Evolutionary conservation across 2,329 filamentous ascomycete species (phyloP).

Genomic region (Aspergillus latus): DNA sequence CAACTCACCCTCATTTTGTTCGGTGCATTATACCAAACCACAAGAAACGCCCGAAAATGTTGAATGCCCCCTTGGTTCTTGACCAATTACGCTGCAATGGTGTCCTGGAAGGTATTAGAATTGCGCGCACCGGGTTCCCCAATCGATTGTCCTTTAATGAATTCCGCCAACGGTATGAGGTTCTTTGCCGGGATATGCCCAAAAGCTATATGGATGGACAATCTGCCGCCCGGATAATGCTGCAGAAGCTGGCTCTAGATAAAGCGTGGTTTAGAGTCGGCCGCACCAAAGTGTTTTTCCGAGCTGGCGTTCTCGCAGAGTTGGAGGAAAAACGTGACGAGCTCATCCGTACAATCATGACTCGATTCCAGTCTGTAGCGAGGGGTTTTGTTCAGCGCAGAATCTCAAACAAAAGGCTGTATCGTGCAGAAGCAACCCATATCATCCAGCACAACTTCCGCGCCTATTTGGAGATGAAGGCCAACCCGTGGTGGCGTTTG

Average conservation of each 20-base stretch:
- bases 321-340: conserved; percentile 93
- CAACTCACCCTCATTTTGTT: conserved; percentile 96
- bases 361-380: conserved; percentile 86
- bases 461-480: conserved; percentile 82
- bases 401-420: conserved; percentile 87
- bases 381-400: conserved; percentile 86
- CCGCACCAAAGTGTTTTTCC: conserved; percentile 96
- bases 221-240: conserved; percentile 77
- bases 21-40: conserved; percentile 97
- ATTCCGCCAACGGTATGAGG: conserved; percentile 93
- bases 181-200: conserved; percentile 83
- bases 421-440: conserved; percentile 87
- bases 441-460: conserved; percentile 95
- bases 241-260: conserved; percentile 85
- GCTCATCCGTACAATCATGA: conserved; percentile 91
- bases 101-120: conserved; percentile 97
- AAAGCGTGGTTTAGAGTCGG: conserved; percentile 86
- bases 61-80: conserved; percentile 86
- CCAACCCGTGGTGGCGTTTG: conserved; percentile 96
- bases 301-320: conserved; percentile 91
- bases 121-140: conserved; percentile 93
- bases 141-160: conserved; percentile 90
- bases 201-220: conserved; percentile 91
- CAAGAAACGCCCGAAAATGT: conserved; percentile 92
- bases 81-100: conserved; percentile 98